A percentile compares a stretch with the other conserved stretches of the same genome.
Evolutionary conservation across 768 basidiomycete genomes (phyloP).

Genomic region (Lactifluus hygrophoroides): DNA sequence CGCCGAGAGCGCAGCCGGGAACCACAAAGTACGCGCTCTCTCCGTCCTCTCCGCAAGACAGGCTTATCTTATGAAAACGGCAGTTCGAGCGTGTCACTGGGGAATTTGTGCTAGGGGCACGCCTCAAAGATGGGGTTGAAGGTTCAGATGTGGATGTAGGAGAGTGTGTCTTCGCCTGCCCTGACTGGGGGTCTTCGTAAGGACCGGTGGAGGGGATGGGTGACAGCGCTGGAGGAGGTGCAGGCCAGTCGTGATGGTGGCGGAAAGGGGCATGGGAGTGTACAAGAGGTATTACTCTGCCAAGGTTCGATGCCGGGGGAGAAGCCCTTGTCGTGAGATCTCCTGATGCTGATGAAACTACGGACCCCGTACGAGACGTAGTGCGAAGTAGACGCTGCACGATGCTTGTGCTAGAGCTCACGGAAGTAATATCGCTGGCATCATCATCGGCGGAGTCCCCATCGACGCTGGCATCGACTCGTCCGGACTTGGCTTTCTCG

Average conservation of each 20-base stretch:
- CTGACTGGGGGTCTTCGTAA: slow-evolving; percentile 5
- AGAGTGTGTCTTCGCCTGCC: slow-evolving; percentile 7
- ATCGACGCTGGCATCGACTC: slow-evolving; percentile 8
- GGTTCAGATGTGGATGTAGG: slow-evolving; percentile 1
- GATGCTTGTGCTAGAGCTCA: slow-evolving; percentile 33
- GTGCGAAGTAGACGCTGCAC: slow-evolving; percentile 30
- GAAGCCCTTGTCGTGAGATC: slow-evolving; percentile 21
- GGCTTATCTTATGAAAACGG: slow-evolving; percentile 58
- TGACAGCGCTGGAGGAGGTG: slow-evolving; percentile 5
- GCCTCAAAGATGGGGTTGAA: slow-evolving; percentile 8
- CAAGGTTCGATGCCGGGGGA: slow-evolving; percentile 21
- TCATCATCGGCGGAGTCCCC: slow-evolving; percentile 19
- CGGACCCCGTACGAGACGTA: slow-evolving; percentile 37
- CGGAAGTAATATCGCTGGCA: slow-evolving; percentile 25
- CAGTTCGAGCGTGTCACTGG: slow-evolving; percentile 63
- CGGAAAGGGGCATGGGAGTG: slow-evolving; percentile 24
- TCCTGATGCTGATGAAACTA: slow-evolving; percentile 30
- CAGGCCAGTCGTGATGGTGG: slow-evolving; percentile 24
- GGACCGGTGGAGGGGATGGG: not conserved
- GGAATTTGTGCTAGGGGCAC: slow-evolving; percentile 27
- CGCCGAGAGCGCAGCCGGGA: slow-evolving; percentile 57
- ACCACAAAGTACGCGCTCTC: slow-evolving; percentile 55
- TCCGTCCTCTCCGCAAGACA: slow-evolving; percentile 46
- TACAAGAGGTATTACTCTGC: slow-evolving; percentile 20
- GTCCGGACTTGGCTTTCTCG: not conserved